Evolutionary conservation across 306 rosid genomes (phyloP), one percentile per base, ranked within the genome.

Genomic region (Luffa aegyptiaca): DNA sequence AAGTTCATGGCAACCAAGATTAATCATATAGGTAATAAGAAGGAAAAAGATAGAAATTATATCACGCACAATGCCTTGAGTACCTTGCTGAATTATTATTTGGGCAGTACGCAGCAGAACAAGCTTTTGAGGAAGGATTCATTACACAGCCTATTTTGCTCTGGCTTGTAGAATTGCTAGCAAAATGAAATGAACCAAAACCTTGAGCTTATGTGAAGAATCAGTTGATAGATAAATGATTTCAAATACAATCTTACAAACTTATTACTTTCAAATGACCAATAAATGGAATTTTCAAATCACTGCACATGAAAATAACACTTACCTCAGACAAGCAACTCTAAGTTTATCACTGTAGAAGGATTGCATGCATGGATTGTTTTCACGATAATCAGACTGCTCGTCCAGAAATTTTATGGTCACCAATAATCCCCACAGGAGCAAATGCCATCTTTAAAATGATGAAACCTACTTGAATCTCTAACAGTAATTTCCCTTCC

Each of bases 341-440:
- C 56, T 39, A 72, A 6, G 77, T 48, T 72, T 49, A 17, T 65
- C 21, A 48, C 77, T 26, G 26, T 1, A 46, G n/a, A 45, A 42
- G n/a, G 75, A 69, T 48, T 71, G 75, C 13, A 41, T 21, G 18
- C 9, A 73, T 51, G 3, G 78, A 35, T 73, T 73, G 78, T 72
- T 49, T 37, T 49, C 62, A 49, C n/a, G 45, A 51, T 18, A 49
- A 10, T 51, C 44, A 49, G 14, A 33, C 33, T 31, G 45, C 39
- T 49, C 78, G 33, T 48, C 20, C 7, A 66, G 7, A 8, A 31
- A 73, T 16, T 56, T 41, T 20, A 26, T 53, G 39, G 73, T 82
- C 88, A 93, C 92, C 93, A 89, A 77, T 84, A 94, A 77, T 92
- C 97, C 18, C 84, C 86, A 79, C 97, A 93, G 20, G 96, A 92